Base-by-base conservation (phyloP, 805 yeast genomes). In the Schwanniomyces vanrijiae region DNA sequence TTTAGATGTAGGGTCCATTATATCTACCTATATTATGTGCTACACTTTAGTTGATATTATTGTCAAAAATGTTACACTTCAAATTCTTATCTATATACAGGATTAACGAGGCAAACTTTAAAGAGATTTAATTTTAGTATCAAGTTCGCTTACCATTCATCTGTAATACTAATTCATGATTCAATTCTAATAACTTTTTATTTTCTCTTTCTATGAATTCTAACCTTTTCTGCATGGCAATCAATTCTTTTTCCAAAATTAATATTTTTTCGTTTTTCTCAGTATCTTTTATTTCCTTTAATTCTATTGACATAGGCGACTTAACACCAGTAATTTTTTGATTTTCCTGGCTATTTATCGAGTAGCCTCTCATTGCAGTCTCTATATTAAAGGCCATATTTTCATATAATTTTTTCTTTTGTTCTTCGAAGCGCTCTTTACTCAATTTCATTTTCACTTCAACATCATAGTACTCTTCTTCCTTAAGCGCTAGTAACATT, bases 1-100 rank as follows among this genome's bases (percentile, higher is more conserved):
- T 53, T 78, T 77, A 4, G 71, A 58, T 34, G 60, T 54, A 5
- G 67, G 55, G 34, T 68, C 71, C 73, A 68, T 68, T 13, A 18
- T 54, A 40, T 26, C n/a, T 14, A 20, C 35, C 35, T 31, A 39
- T 39, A 11, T 40, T 40, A 24, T 43, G 4, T 16, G 20, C 19
- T 31, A 18, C 11, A 5, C 20, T 31, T 7, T 7, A 4, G n/a
- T 16, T 31, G 10, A 31, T 31, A 18, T 14, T 31, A 31, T 31
- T 31, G 14, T 31, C 20, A 18, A 14, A 16, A 16, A 14, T 5
- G 6, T 28, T 10, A 25, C 8, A 3, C 20, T 31, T 31, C 6
- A 37, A 10, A 11, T 5, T 5, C 20, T 10, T 20, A 2, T 7
- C 13, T 37, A 19, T 37, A 37, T 37, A n/a, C 39, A 37, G 39